Base-by-base conservation (phyloP, 768 basidiomycete genomes). In the Scleroderma citrinum region DNA sequence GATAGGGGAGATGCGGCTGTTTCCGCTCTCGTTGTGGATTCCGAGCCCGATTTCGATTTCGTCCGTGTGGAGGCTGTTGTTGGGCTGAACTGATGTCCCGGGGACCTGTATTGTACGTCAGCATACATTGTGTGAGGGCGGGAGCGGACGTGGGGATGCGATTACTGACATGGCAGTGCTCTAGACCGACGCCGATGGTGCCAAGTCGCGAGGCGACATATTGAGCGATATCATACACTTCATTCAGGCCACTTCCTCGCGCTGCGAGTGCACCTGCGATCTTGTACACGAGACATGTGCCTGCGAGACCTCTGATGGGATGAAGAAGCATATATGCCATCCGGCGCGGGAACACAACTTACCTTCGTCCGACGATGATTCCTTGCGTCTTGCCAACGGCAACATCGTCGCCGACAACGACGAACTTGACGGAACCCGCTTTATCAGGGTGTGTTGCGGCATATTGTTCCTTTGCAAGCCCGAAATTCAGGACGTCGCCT, bases 31-130 rank as follows among this genome's bases (percentile, higher is more conserved):
- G 59, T 95, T 95, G 69, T 95, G 92, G 49, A 95, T 87, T 12
- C 92, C 88, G 73, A 90, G 81, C 16, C 92, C 92, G 50, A 95
- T 85, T 68, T 95, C 92, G 46, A 92, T 80, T 63, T 92, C 87
- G 19, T 76, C 69, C 12, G 66, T 59, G 3, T 71, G 72, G 20
- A 92, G 72, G 60, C 80, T 75, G 12, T 78, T 76, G 31, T 78
- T 65, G 4, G 26, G 26, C 3, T 73, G 61, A 1, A 76, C 61
- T 0, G 81, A 81, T 5, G 89, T 92, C 29, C 92, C 86, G 8
- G 89, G 90, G 36, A 92, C 83, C 86, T 89, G 49, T 2, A 12
- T 40, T 30, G 17, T 47, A n/a, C 6, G 21, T 32, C 14, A 45
- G 44, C 24, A 43, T 39, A 30, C 34, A 35, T 34, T 7, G 11